Conservation (phyloP, 2,329 filamentous ascomycete species). For the Talaromyces sp. region DNA sequence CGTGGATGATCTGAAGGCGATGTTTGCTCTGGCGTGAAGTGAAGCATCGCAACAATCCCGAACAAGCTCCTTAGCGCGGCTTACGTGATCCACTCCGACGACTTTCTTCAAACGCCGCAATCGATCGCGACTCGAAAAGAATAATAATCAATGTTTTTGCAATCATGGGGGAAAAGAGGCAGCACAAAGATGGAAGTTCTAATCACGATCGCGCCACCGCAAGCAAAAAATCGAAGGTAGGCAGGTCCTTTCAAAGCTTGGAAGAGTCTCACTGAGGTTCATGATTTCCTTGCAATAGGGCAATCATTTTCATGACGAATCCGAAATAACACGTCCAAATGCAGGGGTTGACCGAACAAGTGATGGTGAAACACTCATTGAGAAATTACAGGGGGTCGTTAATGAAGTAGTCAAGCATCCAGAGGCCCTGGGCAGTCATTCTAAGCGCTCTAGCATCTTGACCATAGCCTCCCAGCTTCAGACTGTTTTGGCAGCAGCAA, state of each 20-base stretch:
- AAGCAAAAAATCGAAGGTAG: slow-evolving; percentile 18
- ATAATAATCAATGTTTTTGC: background rate
- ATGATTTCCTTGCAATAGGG: background rate
- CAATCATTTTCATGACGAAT: background rate
- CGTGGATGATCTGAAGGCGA: background rate
- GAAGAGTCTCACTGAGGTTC: background rate
- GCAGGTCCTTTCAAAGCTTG: background rate
- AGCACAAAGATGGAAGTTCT: slow-evolving; percentile 10
- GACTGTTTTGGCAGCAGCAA: background rate
- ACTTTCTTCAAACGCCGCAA: background rate
- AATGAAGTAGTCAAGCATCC: slow-evolving; percentile 6
- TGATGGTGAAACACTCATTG: slow-evolving; percentile 2
- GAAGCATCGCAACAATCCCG: background rate
- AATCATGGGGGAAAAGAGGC: slow-evolving; percentile 24
- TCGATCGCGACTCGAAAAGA: background rate
- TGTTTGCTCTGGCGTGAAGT: background rate
- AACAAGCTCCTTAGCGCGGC: background rate
- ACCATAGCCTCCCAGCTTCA: slow-evolving; percentile 4
- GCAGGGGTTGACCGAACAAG: background rate
- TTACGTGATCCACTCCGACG: background rate
- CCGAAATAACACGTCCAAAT: background rate
- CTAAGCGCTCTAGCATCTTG: slow-evolving; percentile 6
- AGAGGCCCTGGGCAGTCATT: slow-evolving; percentile 1
- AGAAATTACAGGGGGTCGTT: slow-evolving; percentile 3
- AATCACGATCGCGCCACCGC: background rate